Base-by-base conservation (phyloP, 2,329 filamentous ascomycete genomes). In the Penicillium aurantiogriseum region DNA sequence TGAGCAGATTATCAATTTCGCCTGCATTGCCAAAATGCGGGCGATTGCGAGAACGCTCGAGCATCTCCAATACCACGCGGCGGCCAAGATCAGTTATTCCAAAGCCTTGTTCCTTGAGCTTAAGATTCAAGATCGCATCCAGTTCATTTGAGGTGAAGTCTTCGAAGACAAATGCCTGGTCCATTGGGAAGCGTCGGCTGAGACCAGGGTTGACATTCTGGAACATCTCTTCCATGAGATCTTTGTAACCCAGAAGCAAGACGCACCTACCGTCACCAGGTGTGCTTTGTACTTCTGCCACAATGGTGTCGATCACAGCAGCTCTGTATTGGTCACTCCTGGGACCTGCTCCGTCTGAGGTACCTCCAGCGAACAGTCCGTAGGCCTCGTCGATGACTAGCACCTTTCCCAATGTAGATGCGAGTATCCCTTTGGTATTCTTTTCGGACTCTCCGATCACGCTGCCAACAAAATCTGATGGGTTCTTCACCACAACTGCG, bases 341-440 rank as follows among this genome's bases (percentile, higher is more conserved):
- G 0, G 52, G 50, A 1, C 70, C 66, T 1, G 65, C 66, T 2
- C 61, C 62, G n/a, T 64, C 65, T 0, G 67, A 70, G 2, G 50
- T 59, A 2, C 63, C 68, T 7, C 70, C 69, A 0, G 76, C 76
- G 1, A 74, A 83, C 0, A 93, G 77, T 35, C 85, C 85, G 61
- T 93, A 92, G 0, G 89, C 89, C 67, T 94, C 90, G 60, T 93
- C 90, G 3, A 93, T 91, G 15, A 93, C 83, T 0, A 93, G 80
- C 0, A 92, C 88, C 62, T 92, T 93, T 0, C 90, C 90, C 0
- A 81, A 62, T 0, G 87, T 85, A 0, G 85, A 76, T 0, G 83
- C 84, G 0, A 93, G 77, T 7, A 92, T 91, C 0, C 78, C 86
- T 62, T 90, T 92, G 0, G 89, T 92, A 35, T 86, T 84, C 2